Evolutionary conservation across 2,329 filamentous ascomycete genomes (phyloP).

Genomic region (Talaromyces sp.): DNA sequence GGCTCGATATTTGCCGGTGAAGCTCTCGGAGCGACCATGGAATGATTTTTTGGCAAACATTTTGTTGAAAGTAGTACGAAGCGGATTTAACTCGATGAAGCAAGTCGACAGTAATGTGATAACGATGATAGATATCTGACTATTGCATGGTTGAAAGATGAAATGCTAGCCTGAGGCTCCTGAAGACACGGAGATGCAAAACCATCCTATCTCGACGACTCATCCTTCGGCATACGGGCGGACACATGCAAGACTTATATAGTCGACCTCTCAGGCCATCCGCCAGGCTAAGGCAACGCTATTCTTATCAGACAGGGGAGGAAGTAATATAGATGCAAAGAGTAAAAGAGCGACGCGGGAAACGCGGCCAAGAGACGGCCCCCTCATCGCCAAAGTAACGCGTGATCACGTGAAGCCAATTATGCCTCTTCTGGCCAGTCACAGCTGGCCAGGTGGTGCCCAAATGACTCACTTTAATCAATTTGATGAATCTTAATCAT

Average conservation of each 20-base stretch:
- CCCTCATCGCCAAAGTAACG: slow-evolving; percentile 34
- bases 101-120: not conserved
- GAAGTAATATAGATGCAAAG: not conserved
- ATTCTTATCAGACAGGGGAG: not conserved
- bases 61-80: not conserved
- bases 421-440: slow-evolving; percentile 12
- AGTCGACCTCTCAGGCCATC: not conserved
- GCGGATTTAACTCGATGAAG: too few relatives aligned
- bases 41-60: slow-evolving; percentile 26
- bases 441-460: slow-evolving; percentile 3
- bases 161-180: not conserved
- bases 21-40: slow-evolving; percentile 31
- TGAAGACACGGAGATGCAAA: not conserved
- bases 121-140: not conserved
- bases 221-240: not conserved
- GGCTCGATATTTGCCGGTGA: slow-evolving; percentile 41
- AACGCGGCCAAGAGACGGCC: slow-evolving; percentile 24
- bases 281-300: not conserved
- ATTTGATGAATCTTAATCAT: not conserved
- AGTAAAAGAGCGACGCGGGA: slow-evolving; percentile 6
- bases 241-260: slow-evolving; percentile 2
- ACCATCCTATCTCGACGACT: not conserved
- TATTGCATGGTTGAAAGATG: not conserved
- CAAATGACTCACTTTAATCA: slow-evolving; percentile 5
- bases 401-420: slow-evolving; percentile 33